A percentile compares a stretch with the other conserved stretches of the same genome.
These are phyloP conservation scores for Geosmithia flava DNA, from an alignment of 2,329 filamentous ascomycete species.

Conservation along the genomic window DNA sequence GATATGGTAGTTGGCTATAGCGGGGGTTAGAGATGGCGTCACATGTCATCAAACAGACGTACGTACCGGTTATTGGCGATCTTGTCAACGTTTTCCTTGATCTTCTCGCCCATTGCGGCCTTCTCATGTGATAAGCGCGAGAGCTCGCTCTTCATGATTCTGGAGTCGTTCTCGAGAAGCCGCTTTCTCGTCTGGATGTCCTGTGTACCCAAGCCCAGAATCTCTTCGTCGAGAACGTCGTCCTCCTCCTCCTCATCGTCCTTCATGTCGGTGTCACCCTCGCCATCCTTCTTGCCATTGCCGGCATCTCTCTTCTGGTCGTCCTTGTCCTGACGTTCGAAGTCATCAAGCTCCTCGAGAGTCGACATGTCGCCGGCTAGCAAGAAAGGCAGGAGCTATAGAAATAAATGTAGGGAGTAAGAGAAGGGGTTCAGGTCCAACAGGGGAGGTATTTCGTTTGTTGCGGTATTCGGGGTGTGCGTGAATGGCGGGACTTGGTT, in stretches of 20 bases:
- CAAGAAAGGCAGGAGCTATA: neutral
- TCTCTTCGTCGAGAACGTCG: conserved; percentile 83
- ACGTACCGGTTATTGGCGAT: conserved; percentile 94
- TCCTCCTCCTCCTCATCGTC: conserved; percentile 54
- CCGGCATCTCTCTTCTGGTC: conserved; percentile 38
- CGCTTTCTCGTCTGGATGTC: conserved; percentile 87
- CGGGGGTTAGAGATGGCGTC: conserved; percentile 1
- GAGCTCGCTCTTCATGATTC: conserved; percentile 97
- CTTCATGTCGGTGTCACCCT: conserved; percentile 81
- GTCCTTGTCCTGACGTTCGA: conserved; percentile 70
- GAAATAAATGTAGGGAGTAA: neutral
- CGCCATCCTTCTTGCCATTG: conserved; percentile 28
- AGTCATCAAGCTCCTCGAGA: conserved; percentile 81
- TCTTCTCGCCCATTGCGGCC: conserved; percentile 92
- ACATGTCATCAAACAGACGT: neutral
- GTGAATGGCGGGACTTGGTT: neutral
- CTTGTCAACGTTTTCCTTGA: conserved; percentile 98
- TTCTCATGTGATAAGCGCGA: conserved; percentile 93
- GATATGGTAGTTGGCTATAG: conserved; percentile 83
- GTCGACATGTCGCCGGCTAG: conserved; percentile 58
- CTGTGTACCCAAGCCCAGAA: conserved; percentile 82
- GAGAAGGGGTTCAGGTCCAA: neutral
- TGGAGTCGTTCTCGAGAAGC: conserved; percentile 90
- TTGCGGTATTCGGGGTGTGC: neutral
- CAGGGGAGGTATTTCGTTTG: neutral